These are phyloP conservation scores for Epichloe coenophiala DNA, from an alignment of 2,329 filamentous ascomycete species.

Conservation along the genomic window DNA sequence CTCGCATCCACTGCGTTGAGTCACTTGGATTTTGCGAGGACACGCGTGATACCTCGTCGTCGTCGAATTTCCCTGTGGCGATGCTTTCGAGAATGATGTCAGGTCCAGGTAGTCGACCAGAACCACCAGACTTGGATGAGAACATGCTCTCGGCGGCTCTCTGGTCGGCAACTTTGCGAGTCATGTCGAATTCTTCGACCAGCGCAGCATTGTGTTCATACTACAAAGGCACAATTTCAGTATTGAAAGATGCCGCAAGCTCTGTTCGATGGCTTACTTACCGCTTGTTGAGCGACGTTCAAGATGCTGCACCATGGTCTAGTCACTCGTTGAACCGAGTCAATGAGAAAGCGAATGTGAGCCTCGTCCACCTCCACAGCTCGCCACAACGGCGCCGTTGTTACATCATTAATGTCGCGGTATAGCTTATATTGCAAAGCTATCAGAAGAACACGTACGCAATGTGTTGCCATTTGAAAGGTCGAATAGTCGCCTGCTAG, in stretches of 20 bases:
- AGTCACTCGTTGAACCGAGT: slow-evolving; percentile 20
- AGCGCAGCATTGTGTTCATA: slow-evolving; percentile 17
- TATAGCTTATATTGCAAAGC: slow-evolving; percentile 23
- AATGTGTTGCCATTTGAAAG: slow-evolving; percentile 18
- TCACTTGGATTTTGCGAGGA: neutral
- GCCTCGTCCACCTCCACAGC: slow-evolving; percentile 18
- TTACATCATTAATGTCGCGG: slow-evolving; percentile 19
- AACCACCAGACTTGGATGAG: slow-evolving; percentile 6
- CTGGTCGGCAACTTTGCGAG: slow-evolving; percentile 15
- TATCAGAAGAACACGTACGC: slow-evolving; percentile 20
- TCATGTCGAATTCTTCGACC: slow-evolving; percentile 19
- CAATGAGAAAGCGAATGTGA: slow-evolving; percentile 19
- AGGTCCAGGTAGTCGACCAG: slow-evolving; percentile 12
- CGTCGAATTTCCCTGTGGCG: slow-evolving; percentile 10
- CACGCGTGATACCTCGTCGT: slow-evolving; percentile 7
- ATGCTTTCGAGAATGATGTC: slow-evolving; percentile 15
- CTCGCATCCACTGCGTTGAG: neutral
- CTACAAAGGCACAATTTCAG: slow-evolving; percentile 5
- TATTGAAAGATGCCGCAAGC: neutral
- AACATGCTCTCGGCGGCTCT: slow-evolving; percentile 5
- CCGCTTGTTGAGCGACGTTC: slow-evolving; percentile 15
- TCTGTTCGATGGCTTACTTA: slow-evolving; percentile 7
- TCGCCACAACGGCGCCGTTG: slow-evolving; percentile 24
- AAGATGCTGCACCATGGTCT: slow-evolving; percentile 19
- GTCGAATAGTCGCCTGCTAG: slow-evolving; percentile 19